Evolutionary conservation across 2,329 filamentous ascomycete genomes (phyloP), one percentile per base, ranked within the genome.

Genomic region (Penicillium sp.): DNA sequence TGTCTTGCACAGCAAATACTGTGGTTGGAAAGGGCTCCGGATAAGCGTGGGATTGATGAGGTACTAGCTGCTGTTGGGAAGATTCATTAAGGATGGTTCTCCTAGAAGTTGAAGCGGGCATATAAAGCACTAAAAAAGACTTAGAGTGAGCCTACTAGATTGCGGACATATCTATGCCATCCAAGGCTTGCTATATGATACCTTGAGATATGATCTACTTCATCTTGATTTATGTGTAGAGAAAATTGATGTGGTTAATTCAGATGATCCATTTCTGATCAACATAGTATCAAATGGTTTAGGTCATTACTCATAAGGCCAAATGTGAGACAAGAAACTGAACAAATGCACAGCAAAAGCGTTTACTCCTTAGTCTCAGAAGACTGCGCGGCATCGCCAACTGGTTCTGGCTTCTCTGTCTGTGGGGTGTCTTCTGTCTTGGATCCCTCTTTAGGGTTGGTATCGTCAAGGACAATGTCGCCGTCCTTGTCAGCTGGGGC

Each of bases 401-500:
- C 47, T 39, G 37, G 6, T 47, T 60, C 47, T 29, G 56, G 29
- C 7, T 50, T 43, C 29, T 58, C 48, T 22, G 26, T n/a, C 52
- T 60, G 37, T 13, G 56, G 13, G 3, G 22, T 33, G 11, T 52
- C 55, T 51, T 62, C 56, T 31, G 43, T 44, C 60, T 68, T 52
- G 10, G 31, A 27, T 39, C 52, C 55, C 16, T 57, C 57, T 27
- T 64, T 68, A 13, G 62, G 33, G 26, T 59, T 67, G n/a, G 58
- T 62, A 60, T 76, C 75, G 5, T 67, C 69, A 21, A 78, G 66
- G 26, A 72, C 68, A 51, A 78, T 76, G 52, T 78, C 76, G 7
- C 73, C 75, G 52, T 77, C 72, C 10, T 64, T 65, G 57, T 68
- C 65, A 16, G 60, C 27, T 13, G 49, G 33, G n/a, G 8, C 42